These are phyloP conservation scores for Aegilops umbellulata DNA, from an alignment of 176 grass and related monocot genomes.

Conservation along the genomic window DNA sequence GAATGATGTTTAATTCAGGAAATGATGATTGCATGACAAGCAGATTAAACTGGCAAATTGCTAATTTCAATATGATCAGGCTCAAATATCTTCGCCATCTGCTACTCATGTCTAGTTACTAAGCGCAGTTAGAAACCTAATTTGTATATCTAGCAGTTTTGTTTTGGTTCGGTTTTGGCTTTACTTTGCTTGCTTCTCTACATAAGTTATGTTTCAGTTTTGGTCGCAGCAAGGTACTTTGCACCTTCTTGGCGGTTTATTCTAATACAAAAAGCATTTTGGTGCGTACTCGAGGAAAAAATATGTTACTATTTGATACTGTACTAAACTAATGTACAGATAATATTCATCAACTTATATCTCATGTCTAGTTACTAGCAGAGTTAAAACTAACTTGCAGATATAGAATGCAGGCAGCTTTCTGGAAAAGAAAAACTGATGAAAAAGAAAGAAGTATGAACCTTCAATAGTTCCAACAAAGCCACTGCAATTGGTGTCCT, in stretches of 20 bases:
- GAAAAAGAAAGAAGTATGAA: background rate
- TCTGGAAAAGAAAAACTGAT: background rate
- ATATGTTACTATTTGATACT: no score
- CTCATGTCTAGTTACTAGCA: background rate
- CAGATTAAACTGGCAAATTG: background rate
- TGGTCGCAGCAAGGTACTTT: no score
- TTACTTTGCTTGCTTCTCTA: no score
- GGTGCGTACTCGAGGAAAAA: no score
- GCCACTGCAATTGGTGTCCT: slow-evolving; percentile 79
- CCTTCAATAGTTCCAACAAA: slow-evolving; percentile 73
- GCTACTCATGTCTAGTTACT: no score
- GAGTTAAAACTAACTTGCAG: background rate
- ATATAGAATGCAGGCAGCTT: background rate
- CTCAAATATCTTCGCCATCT: background rate
- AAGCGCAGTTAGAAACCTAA: no score
- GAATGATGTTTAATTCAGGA: background rate
- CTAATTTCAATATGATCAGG: background rate
- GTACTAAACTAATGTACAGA: no score
- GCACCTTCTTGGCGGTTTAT: no score
- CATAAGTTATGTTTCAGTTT: no score
- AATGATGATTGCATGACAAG: background rate
- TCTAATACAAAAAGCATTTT: no score
- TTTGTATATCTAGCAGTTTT: no score
- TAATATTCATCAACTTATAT: background rate
- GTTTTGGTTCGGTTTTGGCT: no score